Evolutionary conservation across 306 rosid species (phyloP).

Genomic region (Rosa lucieae): DNA sequence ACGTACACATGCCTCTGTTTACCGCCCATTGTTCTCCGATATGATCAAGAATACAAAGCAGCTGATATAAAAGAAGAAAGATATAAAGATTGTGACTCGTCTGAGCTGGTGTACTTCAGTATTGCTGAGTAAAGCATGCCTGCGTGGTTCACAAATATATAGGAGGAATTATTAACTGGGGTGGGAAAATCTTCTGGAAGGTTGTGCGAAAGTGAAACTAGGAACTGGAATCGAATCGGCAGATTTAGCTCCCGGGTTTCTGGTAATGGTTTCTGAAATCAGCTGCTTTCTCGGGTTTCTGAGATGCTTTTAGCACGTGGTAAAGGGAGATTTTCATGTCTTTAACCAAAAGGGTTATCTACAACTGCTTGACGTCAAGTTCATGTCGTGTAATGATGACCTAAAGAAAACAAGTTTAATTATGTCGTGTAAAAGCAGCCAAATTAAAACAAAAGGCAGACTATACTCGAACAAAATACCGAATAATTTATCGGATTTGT

Average conservation of each 20-base stretch:
- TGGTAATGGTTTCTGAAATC: constrained; percentile 30
- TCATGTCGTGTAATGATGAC: not conserved
- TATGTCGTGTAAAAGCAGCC: not conserved
- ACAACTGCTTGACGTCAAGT: not conserved
- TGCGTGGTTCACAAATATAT: not conserved
- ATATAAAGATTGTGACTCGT: not conserved
- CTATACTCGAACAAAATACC: not conserved
- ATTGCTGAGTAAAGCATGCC: not conserved
- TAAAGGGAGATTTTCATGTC: no score
- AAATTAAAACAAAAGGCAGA: not conserved
- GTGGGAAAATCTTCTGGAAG: not conserved
- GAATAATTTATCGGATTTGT: not conserved
- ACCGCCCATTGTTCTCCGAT: constrained; percentile 12
- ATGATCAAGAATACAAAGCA: not conserved
- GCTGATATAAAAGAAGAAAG: not conserved
- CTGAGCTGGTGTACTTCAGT: not conserved
- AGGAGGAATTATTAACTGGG: not conserved
- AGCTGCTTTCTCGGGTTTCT: constrained; percentile 15
- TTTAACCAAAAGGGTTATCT: not conserved
- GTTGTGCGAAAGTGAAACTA: not conserved
- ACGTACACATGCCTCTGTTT: constrained; percentile 8
- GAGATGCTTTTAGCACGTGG: not conserved
- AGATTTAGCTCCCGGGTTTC: constrained; percentile 41
- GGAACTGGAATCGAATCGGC: constrained; percentile 12
- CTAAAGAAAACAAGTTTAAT: not conserved